phyloP scores from a whole-genome alignment of 257 asterid species.

The Solanum virginianum region DNA sequence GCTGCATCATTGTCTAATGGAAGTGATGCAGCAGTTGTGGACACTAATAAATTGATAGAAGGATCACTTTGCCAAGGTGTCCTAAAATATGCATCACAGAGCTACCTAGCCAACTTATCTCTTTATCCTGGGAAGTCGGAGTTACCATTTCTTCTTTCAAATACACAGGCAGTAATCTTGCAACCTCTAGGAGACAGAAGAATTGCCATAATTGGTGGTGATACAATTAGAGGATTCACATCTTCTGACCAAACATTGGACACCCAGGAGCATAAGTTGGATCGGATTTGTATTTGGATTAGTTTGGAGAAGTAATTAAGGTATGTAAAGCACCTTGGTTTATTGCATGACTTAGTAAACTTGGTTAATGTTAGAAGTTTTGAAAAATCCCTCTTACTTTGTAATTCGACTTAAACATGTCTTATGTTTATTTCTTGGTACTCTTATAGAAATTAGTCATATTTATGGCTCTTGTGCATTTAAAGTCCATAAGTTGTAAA shows the following conservation, averaged over 20 bases:
- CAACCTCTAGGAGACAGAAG: slow-evolving; percentile 87
- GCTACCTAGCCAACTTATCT: slow-evolving; percentile 91
- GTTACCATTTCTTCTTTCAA: slow-evolving; percentile 81
- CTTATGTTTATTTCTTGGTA: no score
- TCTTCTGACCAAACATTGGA: slow-evolving; percentile 88
- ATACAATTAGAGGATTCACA: slow-evolving; percentile 81
- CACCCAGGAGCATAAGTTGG: no score
- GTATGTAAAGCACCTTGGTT: no score
- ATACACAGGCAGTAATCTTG: slow-evolving; percentile 90
- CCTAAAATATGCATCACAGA: slow-evolving; percentile 68
- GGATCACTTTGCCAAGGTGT: slow-evolving; percentile 71
- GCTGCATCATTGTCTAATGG: slow-evolving; percentile 25
- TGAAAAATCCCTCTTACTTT: no score
- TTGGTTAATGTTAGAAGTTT: no score
- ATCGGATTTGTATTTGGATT: no score
- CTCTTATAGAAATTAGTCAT: no score
- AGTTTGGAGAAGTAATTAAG: no score
- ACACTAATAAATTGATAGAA: slow-evolving; percentile 41
- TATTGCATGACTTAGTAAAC: no score
- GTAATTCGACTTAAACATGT: no score
- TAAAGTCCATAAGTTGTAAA: no score
- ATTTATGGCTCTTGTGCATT: no score
- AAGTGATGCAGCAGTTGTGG: slow-evolving; percentile 37
- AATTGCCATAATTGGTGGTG: slow-evolving; percentile 79
- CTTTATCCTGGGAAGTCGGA: slow-evolving; percentile 90